These are phyloP conservation scores for Chenopodium album DNA, from an alignment of 148 eudicot genomes.

Conservation along the genomic window DNA sequence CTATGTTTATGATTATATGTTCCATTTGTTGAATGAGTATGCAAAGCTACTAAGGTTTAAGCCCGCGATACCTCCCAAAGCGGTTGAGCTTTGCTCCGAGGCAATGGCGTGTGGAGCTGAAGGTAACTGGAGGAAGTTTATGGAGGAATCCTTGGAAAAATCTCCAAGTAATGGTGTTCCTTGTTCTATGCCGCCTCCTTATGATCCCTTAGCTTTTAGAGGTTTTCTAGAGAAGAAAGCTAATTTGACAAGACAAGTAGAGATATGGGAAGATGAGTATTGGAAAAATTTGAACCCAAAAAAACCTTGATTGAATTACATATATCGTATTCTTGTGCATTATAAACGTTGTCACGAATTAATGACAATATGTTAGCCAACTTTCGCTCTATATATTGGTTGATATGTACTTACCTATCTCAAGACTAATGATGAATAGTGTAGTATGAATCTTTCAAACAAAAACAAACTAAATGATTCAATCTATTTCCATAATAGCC, in stretches of 20 bases:
- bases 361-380: background rate
- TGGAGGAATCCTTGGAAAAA: constrained; percentile 42
- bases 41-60: constrained; percentile 48
- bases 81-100: constrained; percentile 47
- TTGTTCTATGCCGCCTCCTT: constrained; percentile 48
- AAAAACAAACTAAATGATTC: too few species aligned
- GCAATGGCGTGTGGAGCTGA: constrained; percentile 40
- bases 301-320: background rate
- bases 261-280: constrained; percentile 49
- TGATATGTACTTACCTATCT: too few species aligned
- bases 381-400: background rate
- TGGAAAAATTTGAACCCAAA: constrained; percentile 18
- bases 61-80: constrained; percentile 40
- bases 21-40: constrained; percentile 51
- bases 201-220: constrained; percentile 32
- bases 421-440: too few species aligned
- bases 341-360: too few species aligned
- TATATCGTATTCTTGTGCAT: background rate
- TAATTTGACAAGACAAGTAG: constrained; percentile 44
- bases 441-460: too few species aligned
- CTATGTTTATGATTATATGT: constrained; percentile 57
- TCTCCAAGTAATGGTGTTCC: constrained; percentile 38
- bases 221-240: constrained; percentile 30
- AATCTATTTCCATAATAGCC: too few species aligned
- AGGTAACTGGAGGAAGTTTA: constrained; percentile 41